Base-by-base conservation (phyloP, 2,329 filamentous ascomycete species). In the Coniella lustricola region DNA sequence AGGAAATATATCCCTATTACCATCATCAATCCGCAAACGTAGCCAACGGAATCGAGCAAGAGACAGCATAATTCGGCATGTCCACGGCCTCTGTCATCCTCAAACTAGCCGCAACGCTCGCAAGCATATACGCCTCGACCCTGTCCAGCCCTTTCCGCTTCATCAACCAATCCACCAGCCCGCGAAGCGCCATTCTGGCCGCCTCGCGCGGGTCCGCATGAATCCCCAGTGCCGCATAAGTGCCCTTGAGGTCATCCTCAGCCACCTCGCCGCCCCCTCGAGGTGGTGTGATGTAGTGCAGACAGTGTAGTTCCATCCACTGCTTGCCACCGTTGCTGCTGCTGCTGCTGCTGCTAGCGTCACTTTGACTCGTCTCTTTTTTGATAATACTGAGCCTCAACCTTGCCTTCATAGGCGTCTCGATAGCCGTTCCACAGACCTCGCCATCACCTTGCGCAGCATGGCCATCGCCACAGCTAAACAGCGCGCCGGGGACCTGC, bases 151-250 rank as follows among this genome's bases (percentile, higher is more conserved):
- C 68, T 58, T 73, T 74, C 31, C 70, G 71, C 3, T 60, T 64
- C 10, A 67, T 64, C 4, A 78, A 59, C 70, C 73, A 77, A 29
- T 68, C 65, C 31, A 78, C 67, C 50, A 75, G 57, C n/a, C 67
- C 68, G 10, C 70, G 63, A 16, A 74, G 58, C 0, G 73, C 74
- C 56, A 71, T 73, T 48, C 67, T 67, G 20, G 71, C 67, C 17
- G 75, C 75, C 59, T 75, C 68, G 21, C 66, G 63, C 21, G 76
- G 52, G 56, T 75, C 70, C 7, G 64, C 56, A 48, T 73, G 68
- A 41, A 77, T 64, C 0, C 73, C 75, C 43, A 76, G 73, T 42
- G 72, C 75, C 61, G 86, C 77, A 65, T 75, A 74, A 57, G 74
- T 70, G 46, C 70, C 67, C 48, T 67, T 68, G 12, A 65, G 61